Base-by-base conservation (phyloP, 2,329 filamentous ascomycete species). In the Escovopsis weberi region DNA sequence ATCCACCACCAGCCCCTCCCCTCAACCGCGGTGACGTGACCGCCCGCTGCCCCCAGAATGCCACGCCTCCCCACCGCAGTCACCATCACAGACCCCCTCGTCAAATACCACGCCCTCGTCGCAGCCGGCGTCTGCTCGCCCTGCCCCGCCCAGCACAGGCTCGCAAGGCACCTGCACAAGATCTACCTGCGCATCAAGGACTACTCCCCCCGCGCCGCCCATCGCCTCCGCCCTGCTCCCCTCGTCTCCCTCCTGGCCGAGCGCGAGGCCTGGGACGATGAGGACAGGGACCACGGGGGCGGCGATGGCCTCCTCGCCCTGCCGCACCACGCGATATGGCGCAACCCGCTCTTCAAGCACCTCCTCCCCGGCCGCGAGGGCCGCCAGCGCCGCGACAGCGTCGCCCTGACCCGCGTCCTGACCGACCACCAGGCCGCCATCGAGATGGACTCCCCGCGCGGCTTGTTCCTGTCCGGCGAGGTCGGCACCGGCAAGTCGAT, bases 401-500 rank as follows among this genome's bases (percentile, higher is more conserved):
- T 82, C 19, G 80, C 82, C 4, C 59, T 91, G 45, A 83, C 80
- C 2, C 67, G 74, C 40, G 72, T 80, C n/a, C 63, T 88, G 12
- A 81, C 78, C 0, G 76, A 70, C 50, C 74, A 87, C 54, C 78
- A 88, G 55, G 74, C 75, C 18, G 84, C 84, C 10, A 70, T 86
- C 47, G 67, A 77, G 38, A 70, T 88, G 39, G 69, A 83, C 51
- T 85, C 81, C 0, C 85, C 85, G 0, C 75, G 71, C 50, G 85
- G 85, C 0, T 63, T 91, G 12, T 79, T 89, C 55, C 68, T 91
- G 0, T 85, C 85, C 26, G 84, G 85, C 6, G 83, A 87, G 55
- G 85, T 91, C 2, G 85, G 85, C 10, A 86, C 82, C 0, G 84
- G 85, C 12, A 91, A 91, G 58, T 83, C 78, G 5, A 87, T 91